Evolutionary conservation across 345 rosid genomes (phyloP), one percentile per base, ranked within the genome.

Genomic region (Linum lewisii): DNA sequence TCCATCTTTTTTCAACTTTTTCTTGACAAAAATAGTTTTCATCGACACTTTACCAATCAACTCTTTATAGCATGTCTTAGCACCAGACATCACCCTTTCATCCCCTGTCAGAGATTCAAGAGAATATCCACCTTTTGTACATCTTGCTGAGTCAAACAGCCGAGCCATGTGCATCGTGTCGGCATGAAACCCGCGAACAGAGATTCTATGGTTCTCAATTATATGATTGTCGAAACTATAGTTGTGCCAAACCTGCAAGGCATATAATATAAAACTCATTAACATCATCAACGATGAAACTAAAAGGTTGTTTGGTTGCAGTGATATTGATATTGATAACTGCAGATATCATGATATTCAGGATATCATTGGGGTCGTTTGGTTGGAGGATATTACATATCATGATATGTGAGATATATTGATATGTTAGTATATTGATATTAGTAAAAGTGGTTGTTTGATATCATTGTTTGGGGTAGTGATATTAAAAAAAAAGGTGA

Each of bases 151-250:
- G 79, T 93, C 81, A 95, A 97, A 89, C 54, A 89, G 70, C 21
- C 97, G 79, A 50, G 99, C 99, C 99, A 93, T 89, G 82, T 89
- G 99, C 91, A 93, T 86, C 61, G 99, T 93, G 68, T 93, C 99
- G 6, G 94, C 99, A 72, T 87, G 84, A 77, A 93, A 93, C 38
- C 99, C 99, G 75, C 81, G 73, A 64, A 93, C 69, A 71, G 80
- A 70, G 60, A 93, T 57, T 42, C 85, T 91, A 64, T 89, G 86
- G 45, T 93, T 93, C 76, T 82, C 78, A 54, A 93, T 69, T 44
- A 89, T 79, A 69, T 93, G 99, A 62, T 73, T 82, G 72, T 93
- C 99, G 50, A 93, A 93, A 80, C 97, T 89, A 68, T 93, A 93
- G 71, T 93, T 93, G 77, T 93, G 99, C 95, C 99, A 93, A 20